Evolutionary conservation across 2,329 filamentous ascomycete genomes (phyloP).

Genomic region (Penicillium sp.): DNA sequence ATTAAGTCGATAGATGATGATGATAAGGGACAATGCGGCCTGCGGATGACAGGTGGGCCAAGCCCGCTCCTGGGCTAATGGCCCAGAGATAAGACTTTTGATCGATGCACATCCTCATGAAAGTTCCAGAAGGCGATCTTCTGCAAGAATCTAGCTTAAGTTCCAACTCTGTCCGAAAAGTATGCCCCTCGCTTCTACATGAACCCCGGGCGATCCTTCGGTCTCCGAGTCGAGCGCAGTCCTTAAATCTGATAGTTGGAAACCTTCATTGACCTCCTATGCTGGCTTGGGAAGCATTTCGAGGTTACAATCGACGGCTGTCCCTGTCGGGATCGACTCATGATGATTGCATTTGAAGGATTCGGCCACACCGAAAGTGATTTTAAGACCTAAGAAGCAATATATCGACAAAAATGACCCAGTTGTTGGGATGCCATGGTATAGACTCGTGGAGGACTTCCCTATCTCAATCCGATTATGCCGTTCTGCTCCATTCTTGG

Average conservation of each 20-base stretch:
- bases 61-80: slow-evolving; percentile 4
- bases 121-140: background rate
- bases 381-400: background rate
- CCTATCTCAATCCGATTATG: background rate
- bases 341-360: background rate
- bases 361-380: background rate
- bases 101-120: background rate
- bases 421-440: background rate
- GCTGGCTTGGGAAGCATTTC: background rate
- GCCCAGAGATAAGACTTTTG: slow-evolving; percentile 16
- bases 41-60: slow-evolving; percentile 2
- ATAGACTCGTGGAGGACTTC: background rate
- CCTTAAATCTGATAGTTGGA: background rate
- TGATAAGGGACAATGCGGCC: background rate
- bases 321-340: background rate
- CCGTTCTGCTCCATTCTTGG: background rate
- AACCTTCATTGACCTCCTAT: background rate
- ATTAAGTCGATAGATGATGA: background rate
- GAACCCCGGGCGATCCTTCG: background rate
- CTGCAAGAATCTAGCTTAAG: background rate
- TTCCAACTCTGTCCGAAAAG: background rate
- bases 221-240: background rate
- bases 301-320: background rate
- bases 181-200: background rate
- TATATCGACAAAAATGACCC: background rate